Evolutionary conservation across 495 filamentous ascomycete species (phyloP).

Genomic region (Hyaloscypha hepaticicola): DNA sequence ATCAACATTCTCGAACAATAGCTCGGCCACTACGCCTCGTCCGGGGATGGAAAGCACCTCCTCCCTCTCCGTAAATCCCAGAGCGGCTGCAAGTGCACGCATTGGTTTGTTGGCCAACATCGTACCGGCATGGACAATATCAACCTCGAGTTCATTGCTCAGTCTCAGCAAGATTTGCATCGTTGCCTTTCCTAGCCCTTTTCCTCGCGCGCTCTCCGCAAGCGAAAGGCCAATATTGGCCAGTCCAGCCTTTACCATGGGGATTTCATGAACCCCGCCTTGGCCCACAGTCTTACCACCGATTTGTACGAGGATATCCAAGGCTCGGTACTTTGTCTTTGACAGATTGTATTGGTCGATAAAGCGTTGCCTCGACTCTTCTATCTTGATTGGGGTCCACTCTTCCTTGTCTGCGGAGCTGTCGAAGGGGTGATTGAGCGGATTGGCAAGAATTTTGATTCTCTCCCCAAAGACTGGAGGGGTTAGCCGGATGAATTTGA

Average conservation of each 20-base stretch:
- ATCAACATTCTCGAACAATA: background rate
- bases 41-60: background rate
- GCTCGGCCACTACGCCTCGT: background rate
- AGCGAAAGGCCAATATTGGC: background rate
- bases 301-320: background rate
- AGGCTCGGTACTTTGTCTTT: background rate
- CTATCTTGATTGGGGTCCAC: background rate
- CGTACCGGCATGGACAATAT: background rate
- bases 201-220: background rate
- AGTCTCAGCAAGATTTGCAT: background rate
- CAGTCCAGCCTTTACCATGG: background rate
- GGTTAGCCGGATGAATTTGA: background rate
- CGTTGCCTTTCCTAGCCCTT: background rate
- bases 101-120: background rate
- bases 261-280: background rate
- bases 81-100: background rate
- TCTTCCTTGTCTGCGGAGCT: background rate
- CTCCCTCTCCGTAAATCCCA: background rate
- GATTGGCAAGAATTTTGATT: background rate
- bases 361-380: background rate
- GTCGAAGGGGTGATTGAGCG: background rate
- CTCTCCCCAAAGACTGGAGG: background rate
- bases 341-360: background rate
- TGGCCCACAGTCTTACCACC: background rate
- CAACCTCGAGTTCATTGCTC: background rate